Evolutionary conservation across 2,329 filamentous ascomycete genomes (phyloP), one percentile per base, ranked within the genome.

Genomic region (Nannizziopsis arthrosporioides): DNA sequence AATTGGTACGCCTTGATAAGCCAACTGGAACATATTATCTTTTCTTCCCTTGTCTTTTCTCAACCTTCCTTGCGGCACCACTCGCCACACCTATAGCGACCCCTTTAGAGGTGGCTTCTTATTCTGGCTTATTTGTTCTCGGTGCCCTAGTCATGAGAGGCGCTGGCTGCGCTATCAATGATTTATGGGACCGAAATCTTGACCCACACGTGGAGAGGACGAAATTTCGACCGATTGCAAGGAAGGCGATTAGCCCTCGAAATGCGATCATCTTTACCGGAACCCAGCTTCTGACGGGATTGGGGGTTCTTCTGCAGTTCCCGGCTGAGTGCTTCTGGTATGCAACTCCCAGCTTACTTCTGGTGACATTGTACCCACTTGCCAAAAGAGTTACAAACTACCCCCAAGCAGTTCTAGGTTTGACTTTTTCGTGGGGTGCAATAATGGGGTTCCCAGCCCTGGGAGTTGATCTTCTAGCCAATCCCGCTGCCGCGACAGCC

Each of bases 91-190:
- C 60, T 17, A 63, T 71, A 58, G 61, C 63, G 32, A 54, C 57
- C 17, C 63, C 63, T 5, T 46, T 60, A 22, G 63, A 69, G 41
- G 59, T 71, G 6, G 42, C 64, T 51, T 66, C 62, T 42, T 65
- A 63, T 35, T 60, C 58, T 36, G 67, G 59, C 17, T 61, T 66
- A 19, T 69, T 67, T 53, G 70, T 66, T 54, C 63, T 60, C 11
- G 64, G 67, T 36, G 70, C 69, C 12, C 57, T 76, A 53, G 65
- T 77, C 44, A 68, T 76, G 62, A 68, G 74, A 44, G 69, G 72
- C 19, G 68, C 68, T 15, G 66, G 71, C 3, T 78, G 75, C 56
- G 68, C 73, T 0, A 77, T 76, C 63, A 78, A 79, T 56, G 75
- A 78, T 55, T 67, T 71, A 31, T 68, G 73, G 59, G 76, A 79